A percentile compares a stretch with the other conserved stretches of the same genome.
Conservation (phyloP, 345 rosid genomes). For the Hibiscus syriacus region DNA sequence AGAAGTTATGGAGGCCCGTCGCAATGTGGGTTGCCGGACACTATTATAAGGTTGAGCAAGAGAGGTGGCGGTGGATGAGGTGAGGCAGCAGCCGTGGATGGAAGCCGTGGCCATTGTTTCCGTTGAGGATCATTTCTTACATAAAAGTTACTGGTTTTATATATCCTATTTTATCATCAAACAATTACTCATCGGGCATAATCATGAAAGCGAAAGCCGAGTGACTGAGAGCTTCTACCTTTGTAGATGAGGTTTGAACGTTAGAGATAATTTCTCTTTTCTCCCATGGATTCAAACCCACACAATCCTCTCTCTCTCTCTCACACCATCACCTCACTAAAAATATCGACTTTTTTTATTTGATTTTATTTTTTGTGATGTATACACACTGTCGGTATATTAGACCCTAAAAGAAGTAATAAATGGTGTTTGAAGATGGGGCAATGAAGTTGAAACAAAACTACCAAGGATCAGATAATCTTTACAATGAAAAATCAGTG, state of each 20-base stretch:
- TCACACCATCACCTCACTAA: neutral
- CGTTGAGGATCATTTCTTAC: neutral
- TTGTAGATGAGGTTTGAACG: slow-evolving; percentile 54
- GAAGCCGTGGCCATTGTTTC: slow-evolving; percentile 84
- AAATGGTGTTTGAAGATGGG: neutral
- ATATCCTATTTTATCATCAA: slow-evolving; percentile 15
- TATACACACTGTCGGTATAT: no score
- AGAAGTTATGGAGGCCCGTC: slow-evolving; percentile 33
- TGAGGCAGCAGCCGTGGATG: slow-evolving; percentile 46
- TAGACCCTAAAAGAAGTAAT: no score
- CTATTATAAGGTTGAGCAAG: slow-evolving; percentile 11
- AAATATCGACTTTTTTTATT: neutral
- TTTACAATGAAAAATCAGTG: neutral
- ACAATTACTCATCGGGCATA: slow-evolving; percentile 4
- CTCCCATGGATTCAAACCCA: neutral
- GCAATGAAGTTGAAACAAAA: neutral
- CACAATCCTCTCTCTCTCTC: neutral
- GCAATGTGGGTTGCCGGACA: slow-evolving; percentile 25
- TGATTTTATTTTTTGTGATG: neutral
- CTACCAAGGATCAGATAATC: neutral
- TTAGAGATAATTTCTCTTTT: slow-evolving; percentile 12
- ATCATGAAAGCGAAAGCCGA: slow-evolving; percentile 63
- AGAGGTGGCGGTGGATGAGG: slow-evolving; percentile 35
- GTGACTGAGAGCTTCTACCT: slow-evolving; percentile 32
- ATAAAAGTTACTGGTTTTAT: slow-evolving; percentile 22